Base-by-base conservation (phyloP, 176 grass and related monocot genomes). In the Urochloa ruziziensis region DNA sequence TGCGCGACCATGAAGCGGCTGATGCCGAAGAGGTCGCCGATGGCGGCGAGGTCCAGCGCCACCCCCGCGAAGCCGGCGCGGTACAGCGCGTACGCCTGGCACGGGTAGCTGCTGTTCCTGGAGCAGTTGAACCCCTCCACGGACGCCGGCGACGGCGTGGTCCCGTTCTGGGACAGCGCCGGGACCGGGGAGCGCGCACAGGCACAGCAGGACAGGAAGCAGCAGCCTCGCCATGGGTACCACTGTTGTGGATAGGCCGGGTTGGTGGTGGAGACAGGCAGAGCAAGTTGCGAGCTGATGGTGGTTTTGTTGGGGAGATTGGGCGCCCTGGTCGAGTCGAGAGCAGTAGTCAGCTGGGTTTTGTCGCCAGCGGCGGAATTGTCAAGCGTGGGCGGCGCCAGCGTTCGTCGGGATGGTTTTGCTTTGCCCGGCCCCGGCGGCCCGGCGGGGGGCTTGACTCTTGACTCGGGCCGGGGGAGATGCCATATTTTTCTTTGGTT, bases 1-100 rank as follows among this genome's bases (percentile, higher is more conserved):
- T 89, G 91, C 77, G 96, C 93, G 37, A 99, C 64, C 80, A 82
- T 89, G 73, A 94, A 89, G 73, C 91, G 93, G 87, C 96, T 96
- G 47, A 85, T 18, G 30, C 80, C 74, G 61, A 94, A 94, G 74
- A 96, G 80, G 75, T 99, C 93, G 40, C 93, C 89, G 32, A 89
- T 75, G n/a, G 89, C 78, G 9, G 90, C 27, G 18, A 94, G 53
- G 53, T 99, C 89, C 5, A 40, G 86, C 3, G 77, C 64, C 3
- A 67, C 68, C 8, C 11, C 21, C 12, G 27, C 83, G 19, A 88
- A 14, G 33, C 89, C 84, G 1, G 88, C 93, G 32, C 85, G 83
- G 89, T 88, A 99, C n/a, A 99, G 85, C 56, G 93, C 91, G 83
- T 94, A 99, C 80, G 93, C 93, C 62, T 85, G 87, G 85, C 96